phyloP scores from a whole-genome alignment of 2,329 filamentous ascomycete genomes.

The Trichophaea hybrida region DNA sequence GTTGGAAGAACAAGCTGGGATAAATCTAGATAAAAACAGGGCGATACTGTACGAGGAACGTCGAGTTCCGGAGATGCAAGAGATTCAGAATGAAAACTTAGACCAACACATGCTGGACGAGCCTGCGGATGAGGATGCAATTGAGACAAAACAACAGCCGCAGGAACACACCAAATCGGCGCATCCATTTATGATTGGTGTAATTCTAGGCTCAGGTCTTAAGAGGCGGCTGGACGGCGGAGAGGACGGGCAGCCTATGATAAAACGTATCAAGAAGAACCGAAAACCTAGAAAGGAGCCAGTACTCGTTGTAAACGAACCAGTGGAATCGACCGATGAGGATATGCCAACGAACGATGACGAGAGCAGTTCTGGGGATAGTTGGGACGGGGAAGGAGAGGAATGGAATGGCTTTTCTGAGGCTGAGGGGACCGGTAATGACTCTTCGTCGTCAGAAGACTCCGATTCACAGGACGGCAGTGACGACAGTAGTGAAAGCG shows the following conservation, averaged over 20 bases:
- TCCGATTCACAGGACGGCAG: slow-evolving; percentile 11
- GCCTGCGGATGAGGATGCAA: slow-evolving; percentile 27
- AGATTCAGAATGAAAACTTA: slow-evolving; percentile 3
- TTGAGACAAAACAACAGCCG: slow-evolving; percentile 20
- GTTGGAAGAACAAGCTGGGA: slow-evolving; percentile 49
- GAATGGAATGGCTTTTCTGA: slow-evolving; percentile 23
- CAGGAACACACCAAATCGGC: slow-evolving; percentile 11
- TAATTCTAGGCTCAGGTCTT: slow-evolving; percentile 55
- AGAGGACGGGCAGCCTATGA: slow-evolving; percentile 62
- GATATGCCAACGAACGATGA: slow-evolving; percentile 28
- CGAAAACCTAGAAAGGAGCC: slow-evolving; percentile 36
- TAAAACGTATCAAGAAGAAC: slow-evolving; percentile 52
- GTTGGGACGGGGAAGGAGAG: slow-evolving; percentile 28
- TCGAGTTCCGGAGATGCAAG: slow-evolving; percentile 5
- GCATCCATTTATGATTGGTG: slow-evolving; percentile 1
- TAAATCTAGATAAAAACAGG: slow-evolving; percentile 35
- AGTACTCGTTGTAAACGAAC: slow-evolving; percentile 33
- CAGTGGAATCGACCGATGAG: slow-evolving; percentile 22
- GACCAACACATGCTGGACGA: slow-evolving; percentile 29
- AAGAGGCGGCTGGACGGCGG: slow-evolving; percentile 76
- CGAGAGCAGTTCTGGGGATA: slow-evolving; percentile 21
- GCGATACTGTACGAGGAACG: slow-evolving; percentile 40
- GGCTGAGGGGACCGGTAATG: slow-evolving; percentile 8
- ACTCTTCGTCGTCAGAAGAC: slow-evolving; percentile 5
- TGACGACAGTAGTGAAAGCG: slow-evolving; percentile 29